Evolutionary conservation across 768 basidiomycete species (phyloP).

Genomic region (Macrolepiota albuminosa): DNA sequence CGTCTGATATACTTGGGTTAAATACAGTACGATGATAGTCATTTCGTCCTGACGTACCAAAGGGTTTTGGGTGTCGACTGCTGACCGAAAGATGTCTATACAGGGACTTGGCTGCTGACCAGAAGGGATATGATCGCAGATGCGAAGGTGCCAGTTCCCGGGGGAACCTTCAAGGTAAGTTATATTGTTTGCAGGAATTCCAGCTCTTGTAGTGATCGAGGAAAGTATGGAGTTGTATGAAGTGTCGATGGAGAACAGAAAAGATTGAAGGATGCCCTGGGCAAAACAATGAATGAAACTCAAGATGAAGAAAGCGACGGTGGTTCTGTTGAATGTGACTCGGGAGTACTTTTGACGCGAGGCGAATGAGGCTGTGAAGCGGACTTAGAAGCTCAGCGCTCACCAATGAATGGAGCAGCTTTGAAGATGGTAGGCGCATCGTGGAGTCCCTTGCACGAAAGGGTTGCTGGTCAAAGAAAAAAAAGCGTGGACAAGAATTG

Average conservation of each 20-base stretch:
- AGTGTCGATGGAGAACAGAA: constrained; percentile 42
- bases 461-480: not conserved
- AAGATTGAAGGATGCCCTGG: constrained; percentile 47
- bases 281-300: constrained; percentile 46
- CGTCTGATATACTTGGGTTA: not conserved
- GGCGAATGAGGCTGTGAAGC: not conserved
- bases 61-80: constrained; percentile 8
- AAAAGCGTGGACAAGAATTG: not conserved
- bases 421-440: not conserved
- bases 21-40: not conserved
- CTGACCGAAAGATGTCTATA: constrained; percentile 28
- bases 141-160: constrained; percentile 25
- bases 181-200: constrained; percentile 31
- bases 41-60: not conserved
- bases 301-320: constrained; percentile 47
- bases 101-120: constrained; percentile 29
- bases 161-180: constrained; percentile 29
- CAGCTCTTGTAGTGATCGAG: constrained; percentile 30
- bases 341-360: constrained; percentile 26
- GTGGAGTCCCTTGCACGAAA: not conserved
- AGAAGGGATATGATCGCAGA: constrained; percentile 44
- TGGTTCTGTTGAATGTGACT: constrained; percentile 33
- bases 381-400: not conserved
- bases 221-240: constrained; percentile 32
- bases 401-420: constrained; percentile 4